Evolutionary conservation across 169 alveolate species (phyloP).

Genomic region (Perkinsus marinus): DNA sequence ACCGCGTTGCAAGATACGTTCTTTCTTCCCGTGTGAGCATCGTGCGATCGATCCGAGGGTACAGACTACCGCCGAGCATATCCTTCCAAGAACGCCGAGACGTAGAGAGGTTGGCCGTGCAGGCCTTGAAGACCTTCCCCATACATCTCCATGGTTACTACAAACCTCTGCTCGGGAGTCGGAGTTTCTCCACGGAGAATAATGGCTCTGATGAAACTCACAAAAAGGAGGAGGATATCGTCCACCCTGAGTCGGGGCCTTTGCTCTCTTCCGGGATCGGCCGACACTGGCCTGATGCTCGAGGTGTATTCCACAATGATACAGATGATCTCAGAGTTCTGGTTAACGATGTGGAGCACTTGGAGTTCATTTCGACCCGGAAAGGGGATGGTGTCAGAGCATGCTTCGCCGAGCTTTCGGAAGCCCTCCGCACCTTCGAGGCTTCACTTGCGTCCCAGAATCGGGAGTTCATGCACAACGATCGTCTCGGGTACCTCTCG

Average conservation of each 20-base stretch:
- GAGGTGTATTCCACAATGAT: conserved; percentile 33
- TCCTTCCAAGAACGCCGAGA: background rate
- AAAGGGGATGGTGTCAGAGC: conserved; percentile 29
- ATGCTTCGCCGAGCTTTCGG: conserved; percentile 27
- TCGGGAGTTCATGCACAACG: conserved; percentile 14
- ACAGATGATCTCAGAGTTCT: conserved; percentile 31
- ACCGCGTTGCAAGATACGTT: background rate
- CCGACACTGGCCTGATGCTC: conserved; percentile 42
- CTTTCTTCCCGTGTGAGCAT: background rate
- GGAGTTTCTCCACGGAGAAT: background rate
- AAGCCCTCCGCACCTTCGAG: conserved; percentile 16
- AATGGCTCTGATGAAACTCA: conserved; percentile 6
- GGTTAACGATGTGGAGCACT: conserved; percentile 45
- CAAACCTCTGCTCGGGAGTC: background rate
- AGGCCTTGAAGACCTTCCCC: background rate
- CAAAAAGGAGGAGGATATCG: background rate
- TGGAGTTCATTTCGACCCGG: conserved; percentile 31
- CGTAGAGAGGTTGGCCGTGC: background rate
- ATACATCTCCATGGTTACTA: background rate
- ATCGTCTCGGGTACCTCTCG: conserved; percentile 19
- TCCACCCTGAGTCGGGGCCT: background rate
- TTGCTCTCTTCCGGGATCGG: conserved; percentile 11
- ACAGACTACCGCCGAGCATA: background rate
- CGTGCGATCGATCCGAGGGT: background rate
- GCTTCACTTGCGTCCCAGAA: conserved; percentile 8